Evolutionary conservation across 2,329 filamentous ascomycete genomes (phyloP), one percentile per base, ranked within the genome.

Genomic region (Taxawa tesnikishii): DNA sequence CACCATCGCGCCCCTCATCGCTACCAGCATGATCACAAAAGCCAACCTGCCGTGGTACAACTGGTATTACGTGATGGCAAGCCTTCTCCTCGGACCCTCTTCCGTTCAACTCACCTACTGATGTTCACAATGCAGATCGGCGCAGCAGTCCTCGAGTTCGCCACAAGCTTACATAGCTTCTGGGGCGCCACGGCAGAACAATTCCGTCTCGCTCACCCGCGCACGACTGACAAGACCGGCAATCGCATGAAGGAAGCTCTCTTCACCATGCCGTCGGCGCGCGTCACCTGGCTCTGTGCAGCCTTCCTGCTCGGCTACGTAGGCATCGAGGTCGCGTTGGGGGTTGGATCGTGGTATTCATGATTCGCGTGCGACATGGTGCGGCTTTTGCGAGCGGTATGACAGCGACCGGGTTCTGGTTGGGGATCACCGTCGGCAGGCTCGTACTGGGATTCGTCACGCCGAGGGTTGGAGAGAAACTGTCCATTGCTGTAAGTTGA

Each of bases 281-380:
- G 63, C n/a, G 64, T 81, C 3, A 79, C 79, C 3, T 87, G 81
- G 79, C 60, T 83, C n/a, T 64, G 74, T 26, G 68, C 82, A 3
- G 38, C 79, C 2, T 92, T 92, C 50, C 59, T 92, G 10, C 67
- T 92, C 4, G 73, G 74, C 6, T 92, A 92, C 46, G 77, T 88
- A 1, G 84, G 84, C 4, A 68, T 73, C 5, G 84, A 93, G 55
- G 79, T 84, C 38, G 74, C 1, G 60, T 85, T 3, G 78, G 79
- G 13, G 83, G 83, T 11, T 90, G 83, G 83, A 78, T 92, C 40
- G 77, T 83, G 29, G 78, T 77, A 1, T 92, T 93, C 51, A 92
- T 93, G 82, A 73, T 87, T n/a, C 63, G 70, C 13, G 75, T 85
- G 15, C 71, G 85, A 10, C 54, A 77, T 23, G 82, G 76, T 3